Percentiles rank a stretch among this genome's conserved stretches.
These are phyloP conservation scores for Plasmodium chabaudi DNA, from an alignment of 169 alveolate genomes.

Conservation along the genomic window DNA sequence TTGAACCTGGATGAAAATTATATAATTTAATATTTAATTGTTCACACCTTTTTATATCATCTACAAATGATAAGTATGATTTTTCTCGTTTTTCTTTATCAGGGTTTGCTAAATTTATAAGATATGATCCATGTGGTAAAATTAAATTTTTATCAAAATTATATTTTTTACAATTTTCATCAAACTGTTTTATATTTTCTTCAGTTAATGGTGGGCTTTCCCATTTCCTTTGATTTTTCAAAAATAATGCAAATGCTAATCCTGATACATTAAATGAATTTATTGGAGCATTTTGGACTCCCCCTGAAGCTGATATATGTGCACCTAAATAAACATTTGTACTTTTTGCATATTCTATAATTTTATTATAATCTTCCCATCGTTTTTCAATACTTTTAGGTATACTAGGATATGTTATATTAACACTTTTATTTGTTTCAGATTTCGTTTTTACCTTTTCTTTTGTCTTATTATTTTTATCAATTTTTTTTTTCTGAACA, in stretches of 20 bases:
- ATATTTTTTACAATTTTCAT: slow-evolving; percentile 78
- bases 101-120: slow-evolving; percentile 92
- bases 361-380: slow-evolving; percentile 66
- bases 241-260: slow-evolving; percentile 90
- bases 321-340: slow-evolving; percentile 90
- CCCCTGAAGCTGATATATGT: slow-evolving; percentile 93
- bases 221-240: slow-evolving; percentile 92
- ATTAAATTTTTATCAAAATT: slow-evolving; percentile 82
- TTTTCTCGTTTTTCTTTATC: slow-evolving; percentile 89
- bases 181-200: slow-evolving; percentile 81
- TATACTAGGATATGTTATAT: slow-evolving; percentile 30
- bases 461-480: slow-evolving; percentile 1
- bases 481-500: background rate
- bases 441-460: slow-evolving; percentile 1
- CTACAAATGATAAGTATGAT: slow-evolving; percentile 88
- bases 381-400: slow-evolving; percentile 51
- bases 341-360: slow-evolving; percentile 45
- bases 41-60: slow-evolving; percentile 91
- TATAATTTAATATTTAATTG: slow-evolving; percentile 87
- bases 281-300: slow-evolving; percentile 87
- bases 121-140: slow-evolving; percentile 92
- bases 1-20: slow-evolving; percentile 93
- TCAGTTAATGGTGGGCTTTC: slow-evolving; percentile 87
- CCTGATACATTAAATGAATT: slow-evolving; percentile 89
- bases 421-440: slow-evolving; percentile 8